These are phyloP conservation scores for Arthrobotrys pseudoclavata DNA, from an alignment of 2,329 filamentous ascomycete species.

Conservation along the genomic window DNA sequence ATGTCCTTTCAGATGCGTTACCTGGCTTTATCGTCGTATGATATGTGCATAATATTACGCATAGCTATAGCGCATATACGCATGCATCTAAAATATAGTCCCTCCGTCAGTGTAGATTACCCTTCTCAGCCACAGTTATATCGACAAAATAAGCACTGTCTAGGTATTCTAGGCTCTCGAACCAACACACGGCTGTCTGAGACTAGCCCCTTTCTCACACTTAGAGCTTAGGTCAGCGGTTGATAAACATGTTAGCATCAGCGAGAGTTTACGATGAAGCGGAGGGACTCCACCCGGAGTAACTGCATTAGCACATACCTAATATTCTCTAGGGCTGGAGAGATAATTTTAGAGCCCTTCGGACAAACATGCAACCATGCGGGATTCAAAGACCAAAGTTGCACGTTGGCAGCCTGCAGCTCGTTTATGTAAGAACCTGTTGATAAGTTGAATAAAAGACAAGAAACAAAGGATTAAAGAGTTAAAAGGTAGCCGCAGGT, in stretches of 20 bases:
- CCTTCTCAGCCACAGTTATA: conserved; percentile 12
- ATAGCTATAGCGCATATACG: neutral
- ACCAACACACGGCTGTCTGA: neutral
- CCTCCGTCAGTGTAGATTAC: neutral
- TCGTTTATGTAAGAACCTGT: neutral
- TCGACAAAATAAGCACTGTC: neutral
- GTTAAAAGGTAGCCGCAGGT: neutral
- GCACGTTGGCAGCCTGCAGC: neutral
- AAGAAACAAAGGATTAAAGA: neutral
- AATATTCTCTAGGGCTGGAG: neutral
- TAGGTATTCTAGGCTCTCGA: neutral
- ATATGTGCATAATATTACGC: conserved; percentile 9
- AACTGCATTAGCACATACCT: neutral
- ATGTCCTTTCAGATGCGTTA: neutral
- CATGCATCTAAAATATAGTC: neutral
- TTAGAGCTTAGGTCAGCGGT: neutral
- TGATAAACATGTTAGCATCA: neutral
- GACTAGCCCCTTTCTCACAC: neutral
- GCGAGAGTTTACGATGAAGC: neutral
- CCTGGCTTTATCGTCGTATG: neutral
- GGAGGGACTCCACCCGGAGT: neutral
- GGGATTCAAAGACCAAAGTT: neutral
- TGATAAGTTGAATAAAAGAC: neutral
- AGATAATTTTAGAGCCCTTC: neutral
- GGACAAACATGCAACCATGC: neutral